Percentiles rank a stretch among this genome's conserved stretches.
Conservation (phyloP, 331 rosid genomes). For the Malus hybrid region DNA sequence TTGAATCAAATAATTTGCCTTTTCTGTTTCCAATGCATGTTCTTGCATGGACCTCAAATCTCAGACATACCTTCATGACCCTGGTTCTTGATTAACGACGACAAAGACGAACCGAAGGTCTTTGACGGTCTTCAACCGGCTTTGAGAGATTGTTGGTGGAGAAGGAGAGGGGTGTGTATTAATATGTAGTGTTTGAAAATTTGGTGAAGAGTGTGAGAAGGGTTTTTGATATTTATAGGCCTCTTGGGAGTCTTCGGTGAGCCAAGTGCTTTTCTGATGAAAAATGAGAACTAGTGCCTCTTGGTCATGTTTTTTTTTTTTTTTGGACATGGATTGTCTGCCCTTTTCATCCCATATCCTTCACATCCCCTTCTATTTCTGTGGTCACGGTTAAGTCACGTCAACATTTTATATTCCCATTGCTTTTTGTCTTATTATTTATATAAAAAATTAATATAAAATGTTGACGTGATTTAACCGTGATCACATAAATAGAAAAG, state of each 20-base stretch:
- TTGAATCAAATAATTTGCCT: not conserved
- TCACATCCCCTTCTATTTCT: no score
- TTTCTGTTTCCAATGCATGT: not conserved
- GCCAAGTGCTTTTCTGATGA: not conserved
- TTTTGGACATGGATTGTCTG: no score
- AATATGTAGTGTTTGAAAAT: not conserved
- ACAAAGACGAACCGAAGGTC: not conserved
- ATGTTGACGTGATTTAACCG: no score
- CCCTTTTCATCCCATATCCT: no score
- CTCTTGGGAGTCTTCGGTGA: not conserved
- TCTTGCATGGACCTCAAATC: not conserved
- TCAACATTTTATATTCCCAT: no score
- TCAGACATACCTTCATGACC: constrained; percentile 8
- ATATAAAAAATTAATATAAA: no score
- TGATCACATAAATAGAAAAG: no score
- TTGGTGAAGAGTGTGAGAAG: not conserved
- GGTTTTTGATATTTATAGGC: not conserved
- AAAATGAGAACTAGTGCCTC: not conserved
- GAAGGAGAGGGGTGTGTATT: not conserved
- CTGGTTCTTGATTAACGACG: not conserved
- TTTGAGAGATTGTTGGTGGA: not conserved
- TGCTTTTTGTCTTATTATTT: no score
- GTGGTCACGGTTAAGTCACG: no score
- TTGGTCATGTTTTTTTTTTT: no score
- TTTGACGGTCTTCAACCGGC: not conserved